Percentiles rank a stretch among this genome's conserved stretches.
These are phyloP conservation scores for Rhodosporidiobolus sp. DNA, from an alignment of 768 basidiomycete species.

Conservation along the genomic window DNA sequence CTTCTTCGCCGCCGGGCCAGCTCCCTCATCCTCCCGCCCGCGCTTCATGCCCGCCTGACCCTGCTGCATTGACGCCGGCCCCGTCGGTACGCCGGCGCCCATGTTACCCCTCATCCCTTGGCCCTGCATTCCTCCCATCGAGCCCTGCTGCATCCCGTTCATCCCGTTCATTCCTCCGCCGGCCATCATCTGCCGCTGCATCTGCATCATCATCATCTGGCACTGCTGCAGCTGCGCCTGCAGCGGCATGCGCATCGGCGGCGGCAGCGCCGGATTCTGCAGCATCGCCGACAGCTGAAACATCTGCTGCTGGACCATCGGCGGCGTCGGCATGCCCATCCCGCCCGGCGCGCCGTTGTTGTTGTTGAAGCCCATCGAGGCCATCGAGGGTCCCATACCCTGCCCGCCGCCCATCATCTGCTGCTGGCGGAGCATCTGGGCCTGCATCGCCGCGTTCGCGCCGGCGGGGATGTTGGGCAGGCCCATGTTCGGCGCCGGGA, in stretches of 20 bases:
- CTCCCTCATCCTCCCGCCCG: constrained; percentile 12
- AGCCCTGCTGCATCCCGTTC: constrained; percentile 12
- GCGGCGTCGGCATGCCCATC: constrained; percentile 54
- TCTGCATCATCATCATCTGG: constrained; percentile 54
- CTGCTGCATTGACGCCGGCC: constrained; percentile 6
- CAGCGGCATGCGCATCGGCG: constrained; percentile 42
- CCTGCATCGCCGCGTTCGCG: constrained; percentile 20
- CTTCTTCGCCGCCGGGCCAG: constrained; percentile 18
- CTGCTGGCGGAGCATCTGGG: constrained; percentile 28
- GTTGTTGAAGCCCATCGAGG: constrained; percentile 56
- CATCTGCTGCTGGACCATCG: constrained; percentile 76
- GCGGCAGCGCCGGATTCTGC: constrained; percentile 67
- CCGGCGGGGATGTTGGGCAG: background rate
- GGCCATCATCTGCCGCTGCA: constrained; percentile 52
- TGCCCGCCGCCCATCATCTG: constrained; percentile 52
- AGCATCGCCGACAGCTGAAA: constrained; percentile 74
- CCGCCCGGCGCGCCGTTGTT: constrained; percentile 53
- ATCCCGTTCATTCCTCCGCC: constrained; percentile 55
- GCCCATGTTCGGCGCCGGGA: too few relatives aligned
- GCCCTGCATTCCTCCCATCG: constrained; percentile 38
- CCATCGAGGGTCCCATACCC: constrained; percentile 1
- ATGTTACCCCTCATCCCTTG: constrained; percentile 1
- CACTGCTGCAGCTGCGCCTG: constrained; percentile 67
- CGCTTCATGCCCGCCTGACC: constrained; percentile 12
- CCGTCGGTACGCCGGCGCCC: background rate